These are phyloP conservation scores for Krasilnikovozyma curviuscula DNA, from an alignment of 768 basidiomycete species.

Conservation along the genomic window DNA sequence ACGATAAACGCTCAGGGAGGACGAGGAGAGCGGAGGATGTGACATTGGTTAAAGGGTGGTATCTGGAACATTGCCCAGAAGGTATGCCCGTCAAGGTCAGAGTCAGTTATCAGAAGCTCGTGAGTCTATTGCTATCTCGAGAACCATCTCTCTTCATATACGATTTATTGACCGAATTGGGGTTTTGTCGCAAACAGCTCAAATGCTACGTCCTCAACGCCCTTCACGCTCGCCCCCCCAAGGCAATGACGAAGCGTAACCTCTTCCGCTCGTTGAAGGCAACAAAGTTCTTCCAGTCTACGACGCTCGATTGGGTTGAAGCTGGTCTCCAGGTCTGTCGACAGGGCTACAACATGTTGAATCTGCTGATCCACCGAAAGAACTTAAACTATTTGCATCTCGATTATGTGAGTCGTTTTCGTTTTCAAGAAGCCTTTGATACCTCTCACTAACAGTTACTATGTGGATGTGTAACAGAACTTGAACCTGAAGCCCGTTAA, in stretches of 20 bases:
- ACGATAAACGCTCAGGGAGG: slow-evolving; percentile 72
- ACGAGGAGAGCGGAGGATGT: slow-evolving; percentile 90
- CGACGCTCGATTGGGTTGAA: slow-evolving; percentile 95
- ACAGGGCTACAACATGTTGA: slow-evolving; percentile 99
- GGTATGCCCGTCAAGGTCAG: slow-evolving; percentile 93
- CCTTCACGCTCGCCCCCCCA: slow-evolving; percentile 68
- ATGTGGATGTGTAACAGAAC: neutral
- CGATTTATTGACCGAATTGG: neutral
- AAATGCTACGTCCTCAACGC: slow-evolving; percentile 94
- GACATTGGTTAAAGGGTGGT: slow-evolving; percentile 94
- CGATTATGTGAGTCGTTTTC: slow-evolving; percentile 39
- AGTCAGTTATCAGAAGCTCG: slow-evolving; percentile 93
- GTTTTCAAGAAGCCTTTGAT: neutral
- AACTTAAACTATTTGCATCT: slow-evolving; percentile 66
- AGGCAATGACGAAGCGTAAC: slow-evolving; percentile 96
- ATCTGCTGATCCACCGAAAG: slow-evolving; percentile 96
- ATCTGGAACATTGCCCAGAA: slow-evolving; percentile 92
- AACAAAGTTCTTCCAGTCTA: slow-evolving; percentile 73
- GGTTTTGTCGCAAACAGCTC: no score
- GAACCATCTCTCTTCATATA: no score
- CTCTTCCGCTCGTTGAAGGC: slow-evolving; percentile 66
- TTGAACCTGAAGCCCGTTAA: slow-evolving; percentile 29
- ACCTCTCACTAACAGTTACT: neutral
- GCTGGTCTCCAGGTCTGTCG: slow-evolving; percentile 95
- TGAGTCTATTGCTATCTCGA: slow-evolving; percentile 22